Conservation (phyloP, 345 rosid species). For the Garcia nutans region DNA sequence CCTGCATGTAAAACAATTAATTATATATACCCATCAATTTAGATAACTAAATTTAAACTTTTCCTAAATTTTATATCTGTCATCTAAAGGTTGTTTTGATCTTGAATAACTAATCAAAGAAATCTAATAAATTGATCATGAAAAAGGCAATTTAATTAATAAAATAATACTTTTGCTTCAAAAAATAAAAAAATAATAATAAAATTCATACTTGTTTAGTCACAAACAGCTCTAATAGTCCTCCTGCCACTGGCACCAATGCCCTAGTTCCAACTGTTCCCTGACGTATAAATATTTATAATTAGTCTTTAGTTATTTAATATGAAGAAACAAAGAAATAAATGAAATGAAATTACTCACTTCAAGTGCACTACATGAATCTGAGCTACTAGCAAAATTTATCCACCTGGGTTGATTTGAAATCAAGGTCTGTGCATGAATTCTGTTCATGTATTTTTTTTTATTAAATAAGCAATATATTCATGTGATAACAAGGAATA, state of each 20-base stretch:
- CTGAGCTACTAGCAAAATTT: conserved; percentile 50
- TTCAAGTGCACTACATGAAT: conserved; percentile 42
- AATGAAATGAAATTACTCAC: conserved; percentile 29
- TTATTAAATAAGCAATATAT: no score
- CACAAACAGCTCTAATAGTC: conserved; percentile 72
- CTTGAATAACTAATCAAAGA: neutral
- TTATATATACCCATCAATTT: neutral
- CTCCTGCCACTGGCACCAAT: conserved; percentile 78
- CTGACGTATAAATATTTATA: conserved; percentile 29
- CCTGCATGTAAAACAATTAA: conserved; percentile 35
- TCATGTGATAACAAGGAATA: no score
- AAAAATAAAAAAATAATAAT: no score
- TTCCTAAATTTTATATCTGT: neutral
- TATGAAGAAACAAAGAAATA: neutral
- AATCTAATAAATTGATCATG: neutral
- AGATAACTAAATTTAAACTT: neutral
- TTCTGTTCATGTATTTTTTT: conserved; percentile 30
- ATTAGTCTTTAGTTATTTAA: no score
- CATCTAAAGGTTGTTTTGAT: neutral
- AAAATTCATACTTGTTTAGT: conserved; percentile 55
- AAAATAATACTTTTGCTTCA: no score
- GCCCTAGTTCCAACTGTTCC: conserved; percentile 73
- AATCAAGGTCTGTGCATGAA: conserved; percentile 62
- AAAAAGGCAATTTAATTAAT: neutral
- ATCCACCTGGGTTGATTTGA: conserved; percentile 74